A percentile compares a stretch with the other conserved stretches of the same genome.
Evolutionary conservation across 2,329 filamentous ascomycete genomes (phyloP).

Genomic region (Tolypocladium ovalisporum): DNA sequence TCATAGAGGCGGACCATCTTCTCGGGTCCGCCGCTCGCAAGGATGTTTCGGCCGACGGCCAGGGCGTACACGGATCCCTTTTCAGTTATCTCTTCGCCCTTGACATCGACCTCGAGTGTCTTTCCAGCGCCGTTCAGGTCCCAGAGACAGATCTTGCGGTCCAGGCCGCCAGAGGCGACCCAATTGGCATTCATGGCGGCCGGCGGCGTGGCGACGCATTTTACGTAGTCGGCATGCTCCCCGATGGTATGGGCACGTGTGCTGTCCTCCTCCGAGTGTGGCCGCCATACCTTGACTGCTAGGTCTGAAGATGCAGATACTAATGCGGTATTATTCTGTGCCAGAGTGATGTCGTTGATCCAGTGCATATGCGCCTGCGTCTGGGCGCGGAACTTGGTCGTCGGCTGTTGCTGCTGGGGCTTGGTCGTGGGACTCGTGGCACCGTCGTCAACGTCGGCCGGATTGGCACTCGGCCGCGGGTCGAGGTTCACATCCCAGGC

Average conservation of each 20-base stretch:
- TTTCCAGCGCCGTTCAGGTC: constrained; percentile 83
- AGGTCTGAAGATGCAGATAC: constrained; percentile 91
- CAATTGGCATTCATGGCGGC: constrained; percentile 55
- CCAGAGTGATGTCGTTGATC: constrained; percentile 86
- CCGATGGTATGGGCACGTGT: constrained; percentile 59
- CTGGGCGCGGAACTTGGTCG: constrained; percentile 49
- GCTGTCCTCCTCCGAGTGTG: constrained; percentile 49
- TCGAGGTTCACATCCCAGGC: constrained; percentile 84
- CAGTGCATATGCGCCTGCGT: constrained; percentile 80
- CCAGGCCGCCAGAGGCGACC: constrained; percentile 89
- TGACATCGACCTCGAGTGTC: constrained; percentile 74
- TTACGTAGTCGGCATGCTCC: constrained; percentile 92
- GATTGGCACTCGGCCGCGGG: too few relatives aligned
- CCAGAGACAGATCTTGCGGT: constrained; percentile 88
- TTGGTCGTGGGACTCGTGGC: constrained; percentile 15
- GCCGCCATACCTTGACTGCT: constrained; percentile 87
- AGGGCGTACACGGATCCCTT: constrained; percentile 96
- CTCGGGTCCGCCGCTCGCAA: constrained; percentile 90
- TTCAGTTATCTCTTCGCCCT: constrained; percentile 70
- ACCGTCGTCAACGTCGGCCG: constrained; percentile 16
- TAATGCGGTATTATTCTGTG: constrained; percentile 65
- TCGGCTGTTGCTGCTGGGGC: constrained; percentile 19
- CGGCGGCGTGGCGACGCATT: constrained; percentile 72
- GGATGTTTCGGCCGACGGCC: constrained; percentile 64
- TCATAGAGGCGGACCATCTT: constrained; percentile 91